Evolutionary conservation across 2,329 filamentous ascomycete genomes (phyloP), one percentile per base, ranked within the genome.

Genomic region (Colletotrichum sansevieriae): DNA sequence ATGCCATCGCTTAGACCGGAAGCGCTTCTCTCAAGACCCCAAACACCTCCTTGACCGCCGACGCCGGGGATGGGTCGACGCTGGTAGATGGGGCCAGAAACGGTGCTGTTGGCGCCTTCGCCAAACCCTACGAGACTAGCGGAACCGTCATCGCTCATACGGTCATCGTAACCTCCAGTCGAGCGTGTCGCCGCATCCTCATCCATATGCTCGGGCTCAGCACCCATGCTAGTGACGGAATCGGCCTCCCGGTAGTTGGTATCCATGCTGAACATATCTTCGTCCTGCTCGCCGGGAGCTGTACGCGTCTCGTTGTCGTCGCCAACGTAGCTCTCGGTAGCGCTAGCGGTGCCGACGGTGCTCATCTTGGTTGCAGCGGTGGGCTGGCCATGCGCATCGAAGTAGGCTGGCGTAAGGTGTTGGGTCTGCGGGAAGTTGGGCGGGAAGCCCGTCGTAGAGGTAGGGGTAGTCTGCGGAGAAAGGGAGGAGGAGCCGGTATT

Each of bases 111-210:
- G 10, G 95, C 95, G 39, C 95, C 95, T 78, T 98, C 95, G 57
- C 95, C 95, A 74, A 98, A 98, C 0, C 92, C 95, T 10, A 98
- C 95, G 6, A 98, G 85, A 71, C 92, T 95, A 2, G 91, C 93
- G 60, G 90, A 91, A 8, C 91, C 92, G 75, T 97, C 94, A 74
- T 97, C 94, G 74, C 92, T 95, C 86, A 96, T 91, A 68, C 92
- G 92, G 72, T 93, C 92, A 69, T 88, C 86, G 67, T 82, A 87
- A 4, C 82, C 85, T 20, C 82, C 83, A 2, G 84, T 80, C 43
- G 85, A 87, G 15, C 81, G 83, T 39, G 77, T 81, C 3, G 81
- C 78, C 63, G 83, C 71, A 67, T 88, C 85, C 56, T 87, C 83
- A 60, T 89, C 86, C 83, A 88, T 87, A 29, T 83, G 80, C 49